Evolutionary conservation across 306 rosid species (phyloP).

Genomic region (Fragaria ananassa): DNA sequence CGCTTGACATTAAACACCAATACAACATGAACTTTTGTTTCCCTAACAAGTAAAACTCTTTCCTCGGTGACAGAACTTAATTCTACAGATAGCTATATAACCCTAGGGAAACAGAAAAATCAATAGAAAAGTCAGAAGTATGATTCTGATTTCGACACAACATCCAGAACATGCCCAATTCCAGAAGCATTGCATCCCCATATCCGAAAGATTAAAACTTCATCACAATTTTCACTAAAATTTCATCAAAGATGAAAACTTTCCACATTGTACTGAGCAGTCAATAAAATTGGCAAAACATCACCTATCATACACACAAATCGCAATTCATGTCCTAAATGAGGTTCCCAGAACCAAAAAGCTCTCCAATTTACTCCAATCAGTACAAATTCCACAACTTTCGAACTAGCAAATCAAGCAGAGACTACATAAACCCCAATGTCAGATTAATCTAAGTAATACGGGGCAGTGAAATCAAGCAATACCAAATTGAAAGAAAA

Average conservation of each 20-base stretch:
- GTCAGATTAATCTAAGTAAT: neutral
- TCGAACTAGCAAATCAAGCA: neutral
- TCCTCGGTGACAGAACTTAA: neutral
- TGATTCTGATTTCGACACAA: neutral
- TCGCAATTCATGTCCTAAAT: neutral
- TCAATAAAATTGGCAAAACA: neutral
- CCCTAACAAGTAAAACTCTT: neutral
- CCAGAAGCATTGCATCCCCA: neutral
- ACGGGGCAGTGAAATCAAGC: conserved; percentile 1
- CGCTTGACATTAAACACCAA: neutral
- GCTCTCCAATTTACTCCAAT: neutral
- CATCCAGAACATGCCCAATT: neutral
- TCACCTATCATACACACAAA: neutral
- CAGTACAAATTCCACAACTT: neutral
- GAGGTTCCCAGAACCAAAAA: neutral
- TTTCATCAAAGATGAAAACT: neutral
- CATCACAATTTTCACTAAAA: neutral
- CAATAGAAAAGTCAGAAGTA: neutral
- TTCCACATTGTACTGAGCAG: neutral
- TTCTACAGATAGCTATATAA: neutral
- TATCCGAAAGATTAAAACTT: neutral
- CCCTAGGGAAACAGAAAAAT: neutral
- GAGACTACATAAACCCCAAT: neutral
- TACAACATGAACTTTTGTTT: neutral
- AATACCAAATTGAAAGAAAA: conserved; percentile 3